Base-by-base conservation (phyloP, 768 basidiomycete species). In the Tulasnella sp. region DNA sequence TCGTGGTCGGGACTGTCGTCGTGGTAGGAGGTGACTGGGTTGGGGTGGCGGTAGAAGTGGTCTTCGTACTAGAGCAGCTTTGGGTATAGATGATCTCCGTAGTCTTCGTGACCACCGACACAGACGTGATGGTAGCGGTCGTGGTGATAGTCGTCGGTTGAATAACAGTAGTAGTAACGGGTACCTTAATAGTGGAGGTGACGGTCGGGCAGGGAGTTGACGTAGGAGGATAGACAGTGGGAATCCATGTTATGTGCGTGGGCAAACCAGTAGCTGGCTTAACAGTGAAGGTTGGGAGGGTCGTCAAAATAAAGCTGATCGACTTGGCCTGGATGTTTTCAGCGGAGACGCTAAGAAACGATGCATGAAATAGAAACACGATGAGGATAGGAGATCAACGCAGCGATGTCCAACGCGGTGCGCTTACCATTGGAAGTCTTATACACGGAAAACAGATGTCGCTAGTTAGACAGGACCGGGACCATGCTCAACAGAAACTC, bases 371-470 rank as follows among this genome's bases (percentile, higher is more conserved):
- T 48, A 23, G 10, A 2, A 61, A 61, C 57, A 29, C 1, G 29
- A 7, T 26, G 26, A 61, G 57, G 15, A 61, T 7, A 6, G 32
- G n/a, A 26, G 57, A 5, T 3, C 0, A 61, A 3, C 10, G n/a
- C 29, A 13, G 57, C 18, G n/a, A 9, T 29, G 57, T 26, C 9
- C n/a, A 32, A 61, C 18, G 7, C 57, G 10, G 9, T n/a, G 26
- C 26, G 29, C 57, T 61, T 26, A 61, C 57, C 57, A 61, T 61
- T 61, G 57, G 57, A 61, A 61, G n/a, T 61, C 57, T n/a, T n/a
- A n/a, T 61, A 32, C 2, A 29, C 5, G 10, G n/a, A n/a, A 32
- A 7, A n/a, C n/a, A 10, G 15, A 29, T 26, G 10, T 18, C 11
- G 0, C 57, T 5, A 26, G 57, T 61, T 61, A 61, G 57, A 10